Conservation (phyloP, 2,329 filamentous ascomycete genomes). For the Mollisia scopiformis region DNA sequence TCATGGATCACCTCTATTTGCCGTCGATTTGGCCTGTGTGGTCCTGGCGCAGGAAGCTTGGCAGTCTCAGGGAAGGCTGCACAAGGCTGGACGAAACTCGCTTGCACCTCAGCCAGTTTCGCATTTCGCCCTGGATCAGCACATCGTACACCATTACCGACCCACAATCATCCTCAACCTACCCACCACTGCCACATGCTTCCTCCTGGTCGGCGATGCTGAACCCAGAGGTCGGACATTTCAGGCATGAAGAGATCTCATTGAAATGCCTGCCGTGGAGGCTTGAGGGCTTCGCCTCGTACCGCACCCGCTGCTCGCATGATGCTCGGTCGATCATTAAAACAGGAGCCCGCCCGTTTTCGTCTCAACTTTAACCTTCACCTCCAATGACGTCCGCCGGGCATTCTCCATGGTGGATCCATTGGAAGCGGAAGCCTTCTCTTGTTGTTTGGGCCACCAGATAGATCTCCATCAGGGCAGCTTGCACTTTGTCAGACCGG, state of each 20-base stretch:
- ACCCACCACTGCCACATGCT: not conserved
- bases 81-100: constrained; percentile 42
- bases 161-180: not conserved
- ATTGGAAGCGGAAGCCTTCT: not conserved
- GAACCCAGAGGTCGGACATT: too few species aligned
- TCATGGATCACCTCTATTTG: too few species aligned
- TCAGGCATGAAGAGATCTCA: constrained; percentile 11
- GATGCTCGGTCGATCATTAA: constrained; percentile 23
- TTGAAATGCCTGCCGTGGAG: too few species aligned
- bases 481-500: not conserved
- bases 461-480: constrained; percentile 24
- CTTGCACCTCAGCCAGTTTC: constrained; percentile 43
- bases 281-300: too few species aligned
- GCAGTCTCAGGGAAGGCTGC: constrained; percentile 28
- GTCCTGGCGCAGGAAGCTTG: constrained; percentile 31
- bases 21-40: constrained; percentile 18
- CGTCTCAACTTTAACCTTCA: constrained; percentile 29
- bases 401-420: constrained; percentile 6
- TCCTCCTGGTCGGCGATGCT: not conserved
- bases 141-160: too few species aligned
- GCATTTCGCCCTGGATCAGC: constrained; percentile 26
- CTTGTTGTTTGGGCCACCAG: constrained; percentile 16
- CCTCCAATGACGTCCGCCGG: constrained; percentile 7
- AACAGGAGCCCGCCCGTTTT: constrained; percentile 22
- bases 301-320: constrained; percentile 27